phyloP scores from a whole-genome alignment of 768 basidiomycete genomes.

The Amanita pseudoporphyria region DNA sequence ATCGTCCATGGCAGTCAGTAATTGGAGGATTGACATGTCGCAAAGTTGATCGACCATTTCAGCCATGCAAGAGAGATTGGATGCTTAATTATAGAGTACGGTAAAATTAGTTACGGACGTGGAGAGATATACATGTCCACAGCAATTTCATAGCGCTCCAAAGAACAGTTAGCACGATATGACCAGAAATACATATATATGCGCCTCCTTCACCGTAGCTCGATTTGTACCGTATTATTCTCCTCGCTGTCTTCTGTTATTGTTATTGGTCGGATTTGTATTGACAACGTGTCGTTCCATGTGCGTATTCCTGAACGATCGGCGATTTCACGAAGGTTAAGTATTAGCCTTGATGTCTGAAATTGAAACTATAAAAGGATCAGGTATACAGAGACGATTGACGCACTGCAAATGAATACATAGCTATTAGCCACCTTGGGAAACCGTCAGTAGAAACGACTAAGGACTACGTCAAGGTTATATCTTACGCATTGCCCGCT shows the following conservation, averaged over 20 bases:
- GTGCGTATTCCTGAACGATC: neutral
- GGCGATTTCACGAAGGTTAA: slow-evolving; percentile 1
- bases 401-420: slow-evolving; percentile 4
- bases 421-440: neutral
- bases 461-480: too few species aligned
- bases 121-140: too few species aligned
- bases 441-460: neutral
- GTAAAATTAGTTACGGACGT: too few species aligned
- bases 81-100: too few species aligned
- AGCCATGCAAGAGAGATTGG: too few species aligned
- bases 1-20: too few species aligned
- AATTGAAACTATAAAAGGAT: neutral
- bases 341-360: slow-evolving; percentile 4
- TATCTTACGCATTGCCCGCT: too few species aligned
- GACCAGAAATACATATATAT: too few species aligned
- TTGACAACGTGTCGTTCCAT: neutral
- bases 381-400: neutral
- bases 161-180: too few species aligned
- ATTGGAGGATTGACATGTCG: too few species aligned
- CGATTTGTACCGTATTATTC: neutral
- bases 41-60: too few species aligned
- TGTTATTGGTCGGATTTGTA: neutral
- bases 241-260: neutral
- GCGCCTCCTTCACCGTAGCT: neutral
- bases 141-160: too few species aligned